phyloP scores from a whole-genome alignment of 495 filamentous ascomycete genomes.

The Aspergillus asperescens region DNA sequence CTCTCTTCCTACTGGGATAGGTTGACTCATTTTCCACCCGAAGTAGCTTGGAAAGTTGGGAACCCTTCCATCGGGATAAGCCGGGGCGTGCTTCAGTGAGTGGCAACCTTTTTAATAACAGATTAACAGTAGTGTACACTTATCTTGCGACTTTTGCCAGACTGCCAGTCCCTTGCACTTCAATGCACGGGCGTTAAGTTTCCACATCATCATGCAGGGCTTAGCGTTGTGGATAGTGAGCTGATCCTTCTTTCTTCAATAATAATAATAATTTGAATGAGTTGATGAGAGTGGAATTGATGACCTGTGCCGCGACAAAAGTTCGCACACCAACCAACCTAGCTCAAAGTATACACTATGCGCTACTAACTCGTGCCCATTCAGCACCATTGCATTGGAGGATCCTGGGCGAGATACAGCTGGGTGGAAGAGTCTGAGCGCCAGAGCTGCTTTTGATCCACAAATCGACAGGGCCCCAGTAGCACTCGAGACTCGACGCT shows the following conservation, averaged over 20 bases:
- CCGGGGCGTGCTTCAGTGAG: neutral
- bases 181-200: conserved; percentile 11
- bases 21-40: no score
- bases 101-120: neutral
- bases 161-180: neutral
- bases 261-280: no score
- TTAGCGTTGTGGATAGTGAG: neutral
- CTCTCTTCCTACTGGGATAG: neutral
- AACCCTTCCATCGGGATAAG: neutral
- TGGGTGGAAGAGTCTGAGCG: neutral
- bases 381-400: conserved; percentile 5
- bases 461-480: neutral
- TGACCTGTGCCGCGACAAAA: neutral
- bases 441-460: neutral
- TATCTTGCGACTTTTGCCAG: neutral
- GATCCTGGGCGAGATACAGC: neutral
- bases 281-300: no score
- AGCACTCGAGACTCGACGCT: neutral
- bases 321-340: neutral
- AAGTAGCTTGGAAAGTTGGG: no score
- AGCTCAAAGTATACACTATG: neutral
- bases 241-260: neutral
- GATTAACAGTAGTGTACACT: neutral
- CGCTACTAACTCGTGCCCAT: conserved; percentile 3
- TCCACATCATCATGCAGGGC: conserved; percentile 12